Evolutionary conservation across 2,329 filamentous ascomycete species (phyloP).

Genomic region (Metarhizium humberi): DNA sequence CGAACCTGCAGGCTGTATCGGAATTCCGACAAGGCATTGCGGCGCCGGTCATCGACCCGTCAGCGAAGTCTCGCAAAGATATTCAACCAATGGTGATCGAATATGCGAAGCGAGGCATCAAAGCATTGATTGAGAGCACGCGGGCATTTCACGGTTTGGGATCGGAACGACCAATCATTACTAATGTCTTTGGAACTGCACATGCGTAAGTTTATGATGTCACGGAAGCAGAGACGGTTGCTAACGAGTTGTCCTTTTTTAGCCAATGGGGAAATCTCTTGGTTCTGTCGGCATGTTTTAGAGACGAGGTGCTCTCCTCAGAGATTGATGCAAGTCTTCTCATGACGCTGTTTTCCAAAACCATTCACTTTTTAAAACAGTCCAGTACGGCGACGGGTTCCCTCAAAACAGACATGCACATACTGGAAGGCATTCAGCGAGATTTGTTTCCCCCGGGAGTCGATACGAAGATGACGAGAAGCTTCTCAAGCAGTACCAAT

Average conservation of each 20-base stretch:
- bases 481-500: slow-evolving; percentile 33
- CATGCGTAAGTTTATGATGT: slow-evolving; percentile 66
- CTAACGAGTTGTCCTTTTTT: slow-evolving; percentile 8
- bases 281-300: slow-evolving; percentile 75
- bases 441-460: slow-evolving; percentile 27
- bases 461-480: slow-evolving; percentile 24
- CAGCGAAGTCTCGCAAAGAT: slow-evolving; percentile 26
- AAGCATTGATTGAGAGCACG: slow-evolving; percentile 76
- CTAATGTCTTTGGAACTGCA: slow-evolving; percentile 92
- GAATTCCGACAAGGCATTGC: slow-evolving; percentile 28
- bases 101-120: slow-evolving; percentile 54
- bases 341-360: slow-evolving; percentile 55
- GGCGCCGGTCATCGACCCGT: slow-evolving; percentile 27
- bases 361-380: slow-evolving; percentile 65
- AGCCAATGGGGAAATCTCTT: slow-evolving; percentile 97
- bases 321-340: slow-evolving; percentile 50
- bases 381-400: slow-evolving; percentile 67
- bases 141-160: slow-evolving; percentile 64
- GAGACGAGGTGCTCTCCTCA: slow-evolving; percentile 50
- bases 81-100: slow-evolving; percentile 38
- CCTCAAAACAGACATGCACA: slow-evolving; percentile 62
- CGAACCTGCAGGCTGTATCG: slow-evolving; percentile 21
- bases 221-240: background rate
- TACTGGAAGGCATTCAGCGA: slow-evolving; percentile 51
- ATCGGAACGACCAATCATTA: slow-evolving; percentile 66